Base-by-base conservation (phyloP, 1,139 yeast genomes). In the Candida sp. region DNA sequence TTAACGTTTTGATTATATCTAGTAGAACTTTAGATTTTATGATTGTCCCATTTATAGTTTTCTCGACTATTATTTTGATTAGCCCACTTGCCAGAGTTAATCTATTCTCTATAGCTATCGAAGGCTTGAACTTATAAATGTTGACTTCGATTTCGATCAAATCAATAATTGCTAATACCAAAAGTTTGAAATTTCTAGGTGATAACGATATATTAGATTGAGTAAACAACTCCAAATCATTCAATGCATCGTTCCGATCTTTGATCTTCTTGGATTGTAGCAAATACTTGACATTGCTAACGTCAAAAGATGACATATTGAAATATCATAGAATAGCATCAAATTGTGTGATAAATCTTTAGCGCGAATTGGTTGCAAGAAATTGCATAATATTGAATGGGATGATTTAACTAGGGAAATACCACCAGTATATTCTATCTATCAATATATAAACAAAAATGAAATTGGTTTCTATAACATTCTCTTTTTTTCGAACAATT, bases 221-320 rank as follows among this genome's bases (percentile, higher is more conserved):
- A 33, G 58, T 52, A 40, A 67, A 44, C 9, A 60, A 58, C 35
- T 74, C 77, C 21, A 82, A 58, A 21, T 61, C 61, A 25, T 56
- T 59, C 12, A 82, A 53, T 0, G 79, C 83, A 38, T 75, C 80
- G 52, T 68, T 78, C 35, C 87, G 60, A 15, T 80, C 84, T 48
- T 74, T 76, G 35, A 78, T 62, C 51, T 75, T 81, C 5, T 72
- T 48, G 0, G 87, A 81, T 23, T 52, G 53, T 42, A 67, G 56
- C 9, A 53, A 44, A 22, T 51, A 47, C 23, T 54, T 50, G 35
- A 59, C 48, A 41, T 48, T 52, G 41, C 49, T 40, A 41, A 61
- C 52, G 49, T 61, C 65, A 39, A 57, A 48, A 19, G 55, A 45
- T 35, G 63, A 49, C 61, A 60, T 59, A 33, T 36, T 9, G 11